Evolutionary conservation across 345 rosid species (phyloP), one percentile per base, ranked within the genome.

Genomic region (Trapa bicornis): DNA sequence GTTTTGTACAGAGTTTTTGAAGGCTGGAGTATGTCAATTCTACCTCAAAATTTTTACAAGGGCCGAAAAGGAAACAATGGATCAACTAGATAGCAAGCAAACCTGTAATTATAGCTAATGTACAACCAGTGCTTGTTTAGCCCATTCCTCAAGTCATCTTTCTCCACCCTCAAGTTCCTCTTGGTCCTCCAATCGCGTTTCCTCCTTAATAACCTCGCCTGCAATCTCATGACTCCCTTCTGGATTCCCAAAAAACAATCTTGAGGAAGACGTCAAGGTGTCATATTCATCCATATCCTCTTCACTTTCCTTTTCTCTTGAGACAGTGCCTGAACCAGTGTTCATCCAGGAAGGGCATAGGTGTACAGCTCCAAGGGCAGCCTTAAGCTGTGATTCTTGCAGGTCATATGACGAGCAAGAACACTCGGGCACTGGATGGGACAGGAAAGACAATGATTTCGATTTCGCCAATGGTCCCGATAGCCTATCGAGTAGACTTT

Each of bases 401-500:
- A 70, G 68, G 37, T 75, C 70, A 57, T 45, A 63, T 68, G 75
- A 77, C 42, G 75, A 64, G 77, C 97, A 94, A 74, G 92, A 86
- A 78, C 99, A 94, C 80, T 94, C 97, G 0, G 95, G 99, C 56
- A 84, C 82, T 0, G 97, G 96, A 75, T 91, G 89, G 17, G 91
- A 81, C 41, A 94, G 88, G 75, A 91, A 91, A 64, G 96, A 75
- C 14, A 61, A 71, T 0, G 70, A 76, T 80, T 89, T 94, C 35
- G 88, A 82, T 68, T 64, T 80, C 35, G 69, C 71, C 0, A 86
- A 85, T 29, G 96, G 87, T 73, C 80, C 74, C 7, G 75, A 74
- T 67, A 85, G 75, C 67, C 99, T 88, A 70, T 91, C 89, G 8
- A 86, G 81, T 74, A 89, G 78, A 67, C 89, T 86, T 71, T 77